Conservation (phyloP, 2,329 filamentous ascomycete genomes). For the Penicillium sp. region DNA sequence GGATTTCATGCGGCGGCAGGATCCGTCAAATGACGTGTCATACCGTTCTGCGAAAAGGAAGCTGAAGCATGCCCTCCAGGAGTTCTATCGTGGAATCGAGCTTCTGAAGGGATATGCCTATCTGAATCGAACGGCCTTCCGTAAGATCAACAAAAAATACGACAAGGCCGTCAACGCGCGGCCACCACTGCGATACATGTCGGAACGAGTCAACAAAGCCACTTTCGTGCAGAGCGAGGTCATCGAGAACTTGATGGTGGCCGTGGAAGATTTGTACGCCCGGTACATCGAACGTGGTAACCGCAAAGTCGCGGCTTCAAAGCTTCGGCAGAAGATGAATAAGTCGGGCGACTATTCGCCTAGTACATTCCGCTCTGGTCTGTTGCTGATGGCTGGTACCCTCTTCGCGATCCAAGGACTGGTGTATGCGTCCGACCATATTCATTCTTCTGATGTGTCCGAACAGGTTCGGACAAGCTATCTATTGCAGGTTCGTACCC, state of each 20-base stretch:
- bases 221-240: constrained; percentile 91
- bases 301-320: constrained; percentile 85
- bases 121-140: constrained; percentile 88
- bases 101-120: constrained; percentile 89
- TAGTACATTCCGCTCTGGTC: constrained; percentile 63
- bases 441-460: constrained; percentile 55
- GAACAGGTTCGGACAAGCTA: constrained; percentile 64
- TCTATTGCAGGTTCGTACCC: constrained; percentile 64
- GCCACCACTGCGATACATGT: constrained; percentile 80
- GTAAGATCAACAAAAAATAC: constrained; percentile 99
- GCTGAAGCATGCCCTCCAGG: constrained; percentile 85
- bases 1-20: constrained; percentile 55
- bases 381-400: constrained; percentile 70
- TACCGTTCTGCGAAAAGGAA: constrained; percentile 90
- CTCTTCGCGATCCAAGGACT: constrained; percentile 71
- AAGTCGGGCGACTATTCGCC: constrained; percentile 63
- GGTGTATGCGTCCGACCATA: constrained; percentile 59
- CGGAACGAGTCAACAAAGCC: constrained; percentile 85
- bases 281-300: constrained; percentile 94
- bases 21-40: constrained; percentile 62
- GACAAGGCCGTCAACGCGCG: constrained; percentile 85
- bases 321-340: constrained; percentile 74
- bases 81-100: constrained; percentile 91
- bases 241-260: constrained; percentile 77
- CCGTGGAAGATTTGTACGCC: constrained; percentile 88